Base-by-base conservation (phyloP, 768 basidiomycete genomes). In the Cystobasidium onofrii region DNA sequence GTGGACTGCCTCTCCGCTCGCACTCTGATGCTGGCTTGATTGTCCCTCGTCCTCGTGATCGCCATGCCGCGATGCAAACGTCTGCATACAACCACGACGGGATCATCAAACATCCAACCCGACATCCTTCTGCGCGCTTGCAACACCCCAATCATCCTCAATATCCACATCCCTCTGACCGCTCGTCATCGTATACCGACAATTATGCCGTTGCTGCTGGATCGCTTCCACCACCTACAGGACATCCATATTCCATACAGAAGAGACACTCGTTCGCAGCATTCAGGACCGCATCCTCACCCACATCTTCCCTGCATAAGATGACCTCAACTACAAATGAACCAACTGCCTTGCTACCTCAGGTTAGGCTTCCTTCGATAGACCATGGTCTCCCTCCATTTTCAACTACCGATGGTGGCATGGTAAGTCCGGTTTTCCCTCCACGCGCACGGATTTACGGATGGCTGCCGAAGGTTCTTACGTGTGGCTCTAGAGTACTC, bases 331-430 rank as follows among this genome's bases (percentile, higher is more conserved):
- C 52, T 54, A n/a, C 52, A 10, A 54, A 54, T 54, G 20, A n/a
- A 20, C 52, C 52, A 7, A 6, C 39, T 23, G 31, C 44, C 31
- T 15, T 36, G 20, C 41, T 44, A 20, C 57, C 57, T 27, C 57
- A 33, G n/a, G 69, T 71, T 54, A 71, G 69, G 36, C 39, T 71
- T 1, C 69, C 69, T 36, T 57, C 54, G 25, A 71, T 71, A 12
- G 69, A 71, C 34, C 54, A 71, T 31, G 54, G 69, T 17, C 69
- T 71, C 1, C 29, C 54, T 7, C 27, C 69, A 15, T 55, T 60
- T n/a, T 46, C 55, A 33, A 2, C 29, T 34, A 39, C 7, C 39
- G 63, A 64, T 64, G 63, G 7, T 25, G 39, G 63, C 6, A 46
- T 64, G 63, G 36, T 39, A 27, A 64, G 63, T 64, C 39, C 39